Evolutionary conservation across 148 eudicot species (phyloP).

Genomic region (Camellia lanceoleosa): DNA sequence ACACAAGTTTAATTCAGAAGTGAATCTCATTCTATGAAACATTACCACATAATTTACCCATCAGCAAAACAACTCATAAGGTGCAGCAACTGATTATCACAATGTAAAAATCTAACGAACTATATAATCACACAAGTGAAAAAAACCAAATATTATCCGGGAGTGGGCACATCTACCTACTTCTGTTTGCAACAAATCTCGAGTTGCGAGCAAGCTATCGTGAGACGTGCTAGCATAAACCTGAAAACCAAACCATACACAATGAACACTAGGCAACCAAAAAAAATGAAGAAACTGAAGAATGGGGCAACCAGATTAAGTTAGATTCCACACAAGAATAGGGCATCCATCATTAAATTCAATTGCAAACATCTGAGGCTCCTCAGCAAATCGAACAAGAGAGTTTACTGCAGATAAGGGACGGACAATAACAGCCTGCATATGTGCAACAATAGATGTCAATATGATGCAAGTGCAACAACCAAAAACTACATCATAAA

Average conservation of each 20-base stretch:
- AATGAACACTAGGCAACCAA: neutral
- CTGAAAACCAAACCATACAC: conserved; percentile 46
- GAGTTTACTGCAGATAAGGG: conserved; percentile 81
- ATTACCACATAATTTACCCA: neutral
- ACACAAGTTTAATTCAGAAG: conserved; percentile 26
- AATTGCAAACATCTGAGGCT: conserved; percentile 98
- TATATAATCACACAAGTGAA: neutral
- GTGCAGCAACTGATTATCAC: neutral
- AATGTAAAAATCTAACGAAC: neutral
- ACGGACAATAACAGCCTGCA: conserved; percentile 94
- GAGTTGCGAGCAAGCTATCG: conserved; percentile 93
- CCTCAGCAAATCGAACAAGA: conserved; percentile 96
- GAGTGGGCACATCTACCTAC: conserved; percentile 62
- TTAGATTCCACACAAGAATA: conserved; percentile 56
- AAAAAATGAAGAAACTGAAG: neutral
- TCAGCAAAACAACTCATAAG: conserved; percentile 11
- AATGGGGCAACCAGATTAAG: neutral
- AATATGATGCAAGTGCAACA: neutral
- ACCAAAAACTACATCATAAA: neutral
- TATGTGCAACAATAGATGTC: conserved; percentile 18
- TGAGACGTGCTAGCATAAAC: conserved; percentile 97
- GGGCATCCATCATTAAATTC: conserved; percentile 97
- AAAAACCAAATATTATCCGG: conserved; percentile 19
- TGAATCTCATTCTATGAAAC: conserved; percentile 10
- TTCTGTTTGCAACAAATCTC: conserved; percentile 90